Base-by-base conservation (phyloP, 1,284 basidiomycete species). In the Ceratobasidium sp. region DNA sequence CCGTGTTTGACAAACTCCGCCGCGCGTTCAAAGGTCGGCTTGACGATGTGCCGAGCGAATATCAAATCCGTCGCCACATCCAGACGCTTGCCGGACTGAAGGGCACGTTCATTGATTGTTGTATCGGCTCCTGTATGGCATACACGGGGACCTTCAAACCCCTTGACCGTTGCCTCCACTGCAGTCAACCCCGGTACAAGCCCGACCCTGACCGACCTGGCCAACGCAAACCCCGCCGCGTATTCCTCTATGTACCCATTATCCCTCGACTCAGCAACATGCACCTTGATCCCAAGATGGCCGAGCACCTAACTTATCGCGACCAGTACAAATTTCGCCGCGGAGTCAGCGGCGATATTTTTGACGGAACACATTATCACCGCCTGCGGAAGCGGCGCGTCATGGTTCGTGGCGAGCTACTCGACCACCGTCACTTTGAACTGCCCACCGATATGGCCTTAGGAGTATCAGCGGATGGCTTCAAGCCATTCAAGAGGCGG, bases 361-460 rank as follows among this genome's bases (percentile, higher is more conserved):
- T 83, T 67, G 68, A 79, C 55, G 76, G 79, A 5, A 26, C n/a
- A 0, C 49, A 53, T 28, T 79, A 80, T 46, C 4, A 44, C 7
- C 33, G 18, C 7, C 76, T 80, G 2, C 68, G 51, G 12, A 28
- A 60, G 26, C 3, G 69, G 40, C 49, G 26, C 18, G 73, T 78
- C 42, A 15, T 6, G 2, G 28, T 79, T 15, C 28, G 15, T 28
- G 58, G 63, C n/a, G 40, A 77, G n/a, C 18, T 18, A 23, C 53
- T 72, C 23, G n/a, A n/a, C 23, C 67, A 85, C 63, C 55, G 23
- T 0, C 85, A 81, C 78, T 87, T 86, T 77, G 79, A 77, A 0
- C 81, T 83, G 44, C 58, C 46, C 1, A 81, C 80, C 2, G 85
- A 86, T 64, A n/a, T 55, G 1, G 39, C 69, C 2, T 40, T 60